Evolutionary conservation across 2,329 filamentous ascomycete genomes (phyloP), one percentile per base, ranked within the genome.

Genomic region (Aspergillus fijiensis): DNA sequence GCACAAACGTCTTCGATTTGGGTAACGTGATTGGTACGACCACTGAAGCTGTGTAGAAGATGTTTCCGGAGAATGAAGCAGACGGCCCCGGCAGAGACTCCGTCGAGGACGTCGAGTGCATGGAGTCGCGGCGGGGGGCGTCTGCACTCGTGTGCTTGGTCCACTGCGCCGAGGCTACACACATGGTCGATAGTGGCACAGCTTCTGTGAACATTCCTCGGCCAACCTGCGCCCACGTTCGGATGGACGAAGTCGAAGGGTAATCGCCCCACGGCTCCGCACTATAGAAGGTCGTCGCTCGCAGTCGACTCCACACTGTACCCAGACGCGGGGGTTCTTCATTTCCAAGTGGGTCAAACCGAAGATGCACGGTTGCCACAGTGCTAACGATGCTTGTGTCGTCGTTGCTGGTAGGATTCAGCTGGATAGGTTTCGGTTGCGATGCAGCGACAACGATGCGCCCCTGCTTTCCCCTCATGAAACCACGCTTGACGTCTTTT

Each of bases 1-100:
- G 89, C 21, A 89, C 76, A 70, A 89, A 89, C 27, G 81, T 77
- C 66, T 87, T 89, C 63, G 77, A 78, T n/a, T 70, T 69, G 2
- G 88, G 87, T 0, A 89, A 79, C 0, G 82, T 81, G 67, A 90
- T 77, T 0, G 88, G 88, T 2, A 90, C 83, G 2, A 88, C 70
- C 39, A 91, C 76, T n/a, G 79, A 79, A 6, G 87, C 81, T 2
- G 85, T 87, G 74, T 88, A 90, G 74, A 84, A 87, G 16, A 70
- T 69, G 5, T 74, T 72, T 25, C 79, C 79, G 1, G 76, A 72
- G 70, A 82, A 85, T 27, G 70, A 71, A 45, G 74, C 65, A 1
- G 76, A 76, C 21, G 79, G 70, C 4, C 65, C 66, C 3, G 70
- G 68, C 23, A 73, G 56, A 33, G 72, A 70, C 55, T 72, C 61